Percentiles rank a stretch among this genome's conserved stretches.
phyloP scores from a whole-genome alignment of 352 stramenopile species.

The Phytophthora crassamura region DNA sequence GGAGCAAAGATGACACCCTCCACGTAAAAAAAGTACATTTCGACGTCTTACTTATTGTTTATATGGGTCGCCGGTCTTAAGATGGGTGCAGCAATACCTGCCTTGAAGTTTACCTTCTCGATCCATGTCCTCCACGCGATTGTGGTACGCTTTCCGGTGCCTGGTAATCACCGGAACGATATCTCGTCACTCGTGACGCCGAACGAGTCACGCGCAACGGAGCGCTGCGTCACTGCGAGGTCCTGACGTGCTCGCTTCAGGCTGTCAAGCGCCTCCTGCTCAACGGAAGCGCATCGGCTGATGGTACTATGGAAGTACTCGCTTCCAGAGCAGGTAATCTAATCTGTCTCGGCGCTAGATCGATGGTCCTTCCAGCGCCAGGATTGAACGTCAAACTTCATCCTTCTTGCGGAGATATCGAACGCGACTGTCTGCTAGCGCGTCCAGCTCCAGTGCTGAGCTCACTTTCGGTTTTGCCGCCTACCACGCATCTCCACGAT shows the following conservation, averaged over 20 bases:
- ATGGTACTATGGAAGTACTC: too few species aligned
- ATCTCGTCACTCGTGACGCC: conserved; percentile 10
- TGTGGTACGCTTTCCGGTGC: conserved; percentile 34
- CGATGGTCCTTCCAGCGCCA: too few species aligned
- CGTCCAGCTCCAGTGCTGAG: not conserved
- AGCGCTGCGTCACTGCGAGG: conserved; percentile 12
- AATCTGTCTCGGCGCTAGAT: not conserved
- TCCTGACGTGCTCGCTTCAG: not conserved
- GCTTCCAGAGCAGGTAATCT: not conserved
- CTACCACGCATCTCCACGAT: not conserved
- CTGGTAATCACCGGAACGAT: conserved; percentile 23
- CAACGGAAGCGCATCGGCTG: not conserved
- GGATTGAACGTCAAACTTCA: not conserved
- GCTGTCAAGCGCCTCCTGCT: not conserved
- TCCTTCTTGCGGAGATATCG: not conserved
- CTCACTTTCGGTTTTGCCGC: conserved; percentile 18
- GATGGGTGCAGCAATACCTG: too few species aligned
- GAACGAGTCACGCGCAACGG: conserved; percentile 6
- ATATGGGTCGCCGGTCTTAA: too few species aligned
- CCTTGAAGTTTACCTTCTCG: conserved; percentile 7
- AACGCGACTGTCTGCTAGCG: not conserved
- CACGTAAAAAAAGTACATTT: too few species aligned
- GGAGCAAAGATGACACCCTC: too few species aligned
- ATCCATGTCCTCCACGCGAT: conserved; percentile 12
- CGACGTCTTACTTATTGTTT: too few species aligned